Evolutionary conservation across 2,329 filamentous ascomycete genomes (phyloP).

Genomic region (Fusarium torreyae): DNA sequence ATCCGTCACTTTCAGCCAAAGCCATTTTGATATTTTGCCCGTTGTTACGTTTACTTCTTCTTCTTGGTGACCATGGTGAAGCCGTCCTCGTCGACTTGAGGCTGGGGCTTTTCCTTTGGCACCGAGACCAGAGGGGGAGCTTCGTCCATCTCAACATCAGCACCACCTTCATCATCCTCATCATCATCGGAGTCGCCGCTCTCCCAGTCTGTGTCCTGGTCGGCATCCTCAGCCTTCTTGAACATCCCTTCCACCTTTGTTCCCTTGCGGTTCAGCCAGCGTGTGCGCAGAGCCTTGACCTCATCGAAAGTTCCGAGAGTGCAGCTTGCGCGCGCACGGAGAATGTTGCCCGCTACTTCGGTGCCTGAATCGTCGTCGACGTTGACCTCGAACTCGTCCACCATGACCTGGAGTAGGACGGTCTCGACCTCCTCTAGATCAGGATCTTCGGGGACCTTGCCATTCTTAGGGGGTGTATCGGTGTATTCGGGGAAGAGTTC

Average conservation of each 20-base stretch:
- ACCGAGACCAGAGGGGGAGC: constrained; percentile 73
- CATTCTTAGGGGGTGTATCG: constrained; percentile 52
- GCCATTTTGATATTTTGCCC: constrained; percentile 28
- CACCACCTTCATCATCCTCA: constrained; percentile 69
- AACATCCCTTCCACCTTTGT: constrained; percentile 69
- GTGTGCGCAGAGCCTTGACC: constrained; percentile 74
- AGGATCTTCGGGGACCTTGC: constrained; percentile 63
- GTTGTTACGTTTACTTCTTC: constrained; percentile 60
- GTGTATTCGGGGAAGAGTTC: constrained; percentile 83
- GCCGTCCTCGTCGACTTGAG: constrained; percentile 85
- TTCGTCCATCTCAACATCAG: constrained; percentile 78
- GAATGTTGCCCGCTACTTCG: constrained; percentile 80
- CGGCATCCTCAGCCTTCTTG: constrained; percentile 68
- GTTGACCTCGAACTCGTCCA: constrained; percentile 94
- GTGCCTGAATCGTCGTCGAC: constrained; percentile 90
- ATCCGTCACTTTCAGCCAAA: neutral
- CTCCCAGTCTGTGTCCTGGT: constrained; percentile 74
- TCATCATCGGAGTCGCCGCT: constrained; percentile 74
- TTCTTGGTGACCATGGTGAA: constrained; percentile 82
- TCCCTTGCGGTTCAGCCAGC: constrained; percentile 74
- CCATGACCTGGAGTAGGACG: constrained; percentile 89
- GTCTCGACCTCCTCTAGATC: constrained; percentile 87
- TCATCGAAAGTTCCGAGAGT: constrained; percentile 75
- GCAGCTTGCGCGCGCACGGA: constrained; percentile 76
- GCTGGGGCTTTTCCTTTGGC: constrained; percentile 74